phyloP scores from a whole-genome alignment of 306 rosid genomes.

The Betula pendula region DNA sequence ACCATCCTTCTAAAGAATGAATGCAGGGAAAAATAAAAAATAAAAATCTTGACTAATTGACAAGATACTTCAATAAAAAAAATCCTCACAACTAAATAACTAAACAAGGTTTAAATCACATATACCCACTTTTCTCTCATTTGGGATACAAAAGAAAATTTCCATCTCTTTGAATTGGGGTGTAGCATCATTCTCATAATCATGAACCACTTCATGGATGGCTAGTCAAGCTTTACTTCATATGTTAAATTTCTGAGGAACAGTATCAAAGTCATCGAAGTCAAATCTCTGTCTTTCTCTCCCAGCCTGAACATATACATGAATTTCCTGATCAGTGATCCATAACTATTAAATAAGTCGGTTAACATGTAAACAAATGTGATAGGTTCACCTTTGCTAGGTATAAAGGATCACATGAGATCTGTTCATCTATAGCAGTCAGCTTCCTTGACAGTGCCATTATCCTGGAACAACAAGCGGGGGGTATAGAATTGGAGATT shows the following conservation, averaged over 20 bases:
- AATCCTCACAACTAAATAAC: constrained; percentile 13
- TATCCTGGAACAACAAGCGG: constrained; percentile 42
- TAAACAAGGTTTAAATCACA: not conserved
- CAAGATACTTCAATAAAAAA: not conserved
- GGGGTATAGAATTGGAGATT: not conserved
- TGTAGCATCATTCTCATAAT: constrained; percentile 20
- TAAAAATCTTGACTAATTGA: not conserved
- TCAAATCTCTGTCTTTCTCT: constrained; percentile 77
- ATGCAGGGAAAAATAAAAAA: not conserved
- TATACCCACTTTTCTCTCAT: constrained; percentile 8
- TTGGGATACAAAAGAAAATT: not conserved
- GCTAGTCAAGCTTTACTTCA: constrained; percentile 31
- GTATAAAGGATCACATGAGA: constrained; percentile 68
- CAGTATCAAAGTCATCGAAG: constrained; percentile 67
- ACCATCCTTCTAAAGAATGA: not conserved
- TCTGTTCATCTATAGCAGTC: constrained; percentile 59
- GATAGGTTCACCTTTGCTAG: constrained; percentile 56
- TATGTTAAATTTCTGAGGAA: constrained; percentile 64
- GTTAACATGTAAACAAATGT: not conserved
- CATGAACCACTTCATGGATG: constrained; percentile 17
- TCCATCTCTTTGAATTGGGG: constrained; percentile 11
- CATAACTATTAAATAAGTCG: constrained; percentile 2
- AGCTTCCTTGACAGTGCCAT: constrained; percentile 77
- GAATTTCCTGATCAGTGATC: constrained; percentile 1
- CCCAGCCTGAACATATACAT: constrained; percentile 52